A percentile compares a stretch with the other conserved stretches of the same genome.
phyloP scores from a whole-genome alignment of 345 rosid genomes.

The Firmiana major region DNA sequence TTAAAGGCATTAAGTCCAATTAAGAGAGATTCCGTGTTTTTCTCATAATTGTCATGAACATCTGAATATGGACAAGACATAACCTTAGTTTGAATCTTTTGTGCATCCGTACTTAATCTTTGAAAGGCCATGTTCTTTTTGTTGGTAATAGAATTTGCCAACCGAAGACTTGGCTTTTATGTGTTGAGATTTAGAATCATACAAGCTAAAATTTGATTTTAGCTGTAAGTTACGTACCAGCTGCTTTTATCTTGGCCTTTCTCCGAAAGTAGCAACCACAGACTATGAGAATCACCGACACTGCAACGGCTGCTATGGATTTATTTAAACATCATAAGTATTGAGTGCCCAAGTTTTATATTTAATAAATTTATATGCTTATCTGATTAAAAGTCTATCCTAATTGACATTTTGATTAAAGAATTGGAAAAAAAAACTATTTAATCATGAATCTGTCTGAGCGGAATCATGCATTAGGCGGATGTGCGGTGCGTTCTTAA shows the following conservation, averaged over 20 bases:
- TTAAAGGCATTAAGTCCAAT: conserved; percentile 27
- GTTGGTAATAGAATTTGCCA: neutral
- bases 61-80: conserved; percentile 8
- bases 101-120: neutral
- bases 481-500: too few species aligned
- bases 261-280: conserved; percentile 24
- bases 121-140: too few species aligned
- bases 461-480: too few species aligned
- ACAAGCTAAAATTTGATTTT: neutral
- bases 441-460: too few species aligned
- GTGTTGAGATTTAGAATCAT: neutral
- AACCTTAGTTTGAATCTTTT: neutral
- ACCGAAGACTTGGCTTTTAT: neutral
- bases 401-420: too few species aligned
- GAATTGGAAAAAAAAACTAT: too few species aligned
- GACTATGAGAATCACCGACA: conserved; percentile 3
- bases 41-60: conserved; percentile 12
- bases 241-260: conserved; percentile 13
- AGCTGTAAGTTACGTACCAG: conserved; percentile 1
- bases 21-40: conserved; percentile 23
- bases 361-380: too few species aligned
- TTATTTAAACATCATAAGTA: too few species aligned
- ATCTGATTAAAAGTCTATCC: too few species aligned
- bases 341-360: too few species aligned
- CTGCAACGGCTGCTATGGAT: conserved; percentile 10